phyloP scores from a whole-genome alignment of 2,329 filamentous ascomycete species.

The Westerdykella aurantiaca region DNA sequence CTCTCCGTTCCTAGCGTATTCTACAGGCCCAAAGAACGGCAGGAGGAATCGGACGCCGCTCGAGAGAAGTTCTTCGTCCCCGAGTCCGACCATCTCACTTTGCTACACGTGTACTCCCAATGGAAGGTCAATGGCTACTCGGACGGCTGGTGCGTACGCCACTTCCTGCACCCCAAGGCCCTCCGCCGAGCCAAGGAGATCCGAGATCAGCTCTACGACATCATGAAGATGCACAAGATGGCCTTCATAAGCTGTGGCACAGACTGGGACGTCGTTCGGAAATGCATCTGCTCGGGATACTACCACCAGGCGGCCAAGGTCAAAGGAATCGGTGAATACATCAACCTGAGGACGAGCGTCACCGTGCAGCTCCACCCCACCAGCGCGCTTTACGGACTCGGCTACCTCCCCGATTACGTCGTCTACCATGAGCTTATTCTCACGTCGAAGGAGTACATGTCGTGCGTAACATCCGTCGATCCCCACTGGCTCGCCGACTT shows the following conservation, averaged over 20 bases:
- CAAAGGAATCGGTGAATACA: constrained; percentile 94
- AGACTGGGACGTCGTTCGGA: constrained; percentile 92
- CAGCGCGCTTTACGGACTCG: constrained; percentile 82
- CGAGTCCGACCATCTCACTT: constrained; percentile 92
- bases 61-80: constrained; percentile 98
- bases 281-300: constrained; percentile 95
- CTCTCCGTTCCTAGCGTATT: constrained; percentile 94
- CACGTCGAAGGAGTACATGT: constrained; percentile 97
- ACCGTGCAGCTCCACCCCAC: constrained; percentile 93
- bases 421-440: constrained; percentile 97
- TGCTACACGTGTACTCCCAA: constrained; percentile 91
- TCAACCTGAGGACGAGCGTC: constrained; percentile 91
- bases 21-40: constrained; percentile 91
- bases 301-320: constrained; percentile 97
- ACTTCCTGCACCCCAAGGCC: constrained; percentile 94
- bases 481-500: constrained; percentile 96
- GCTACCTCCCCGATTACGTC: constrained; percentile 93
- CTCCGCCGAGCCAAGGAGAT: constrained; percentile 89
- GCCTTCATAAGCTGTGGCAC: constrained; percentile 79
- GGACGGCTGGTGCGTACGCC: constrained; percentile 86
- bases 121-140: constrained; percentile 89
- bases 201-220: constrained; percentile 85
- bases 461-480: constrained; percentile 90
- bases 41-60: constrained; percentile 92
- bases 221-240: constrained; percentile 94